Percentiles rank a stretch among this genome's conserved stretches.
phyloP scores from a whole-genome alignment of 495 filamentous ascomycete species.

The Niebla homalea region DNA sequence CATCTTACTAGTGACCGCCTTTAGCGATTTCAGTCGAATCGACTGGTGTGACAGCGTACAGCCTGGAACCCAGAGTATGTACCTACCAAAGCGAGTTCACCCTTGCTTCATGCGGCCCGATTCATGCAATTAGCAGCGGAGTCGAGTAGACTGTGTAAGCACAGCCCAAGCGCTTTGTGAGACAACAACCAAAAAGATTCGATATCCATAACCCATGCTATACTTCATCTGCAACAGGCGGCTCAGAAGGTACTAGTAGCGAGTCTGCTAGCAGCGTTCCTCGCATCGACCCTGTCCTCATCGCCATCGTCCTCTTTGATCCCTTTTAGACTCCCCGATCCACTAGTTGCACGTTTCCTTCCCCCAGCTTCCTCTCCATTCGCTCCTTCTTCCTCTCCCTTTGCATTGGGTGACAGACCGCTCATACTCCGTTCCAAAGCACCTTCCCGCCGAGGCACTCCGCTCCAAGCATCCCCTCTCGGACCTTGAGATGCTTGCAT shows the following conservation, averaged over 20 bases:
- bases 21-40: no score
- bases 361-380: slow-evolving; percentile 31
- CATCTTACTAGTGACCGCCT: no score
- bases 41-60: no score
- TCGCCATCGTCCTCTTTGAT: slow-evolving; percentile 70
- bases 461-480: slow-evolving; percentile 94
- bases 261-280: slow-evolving; percentile 85
- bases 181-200: no score
- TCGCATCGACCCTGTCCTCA: slow-evolving; percentile 85
- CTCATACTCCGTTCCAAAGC: slow-evolving; percentile 64
- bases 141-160: no score
- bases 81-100: no score
- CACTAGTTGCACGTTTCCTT: slow-evolving; percentile 48
- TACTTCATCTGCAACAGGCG: no score
- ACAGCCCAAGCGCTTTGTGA: no score
- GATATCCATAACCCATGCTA: no score
- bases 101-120: no score
- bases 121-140: no score
- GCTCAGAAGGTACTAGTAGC: slow-evolving; percentile 87
- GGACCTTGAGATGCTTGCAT: slow-evolving; percentile 80
- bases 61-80: no score
- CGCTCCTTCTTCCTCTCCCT: slow-evolving; percentile 28
- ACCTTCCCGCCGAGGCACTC: slow-evolving; percentile 70
- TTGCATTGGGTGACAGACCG: slow-evolving; percentile 39
- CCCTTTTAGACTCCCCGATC: slow-evolving; percentile 38